phyloP scores from a whole-genome alignment of 2,329 filamentous ascomycete species.

The Hypoxylon sp. region DNA sequence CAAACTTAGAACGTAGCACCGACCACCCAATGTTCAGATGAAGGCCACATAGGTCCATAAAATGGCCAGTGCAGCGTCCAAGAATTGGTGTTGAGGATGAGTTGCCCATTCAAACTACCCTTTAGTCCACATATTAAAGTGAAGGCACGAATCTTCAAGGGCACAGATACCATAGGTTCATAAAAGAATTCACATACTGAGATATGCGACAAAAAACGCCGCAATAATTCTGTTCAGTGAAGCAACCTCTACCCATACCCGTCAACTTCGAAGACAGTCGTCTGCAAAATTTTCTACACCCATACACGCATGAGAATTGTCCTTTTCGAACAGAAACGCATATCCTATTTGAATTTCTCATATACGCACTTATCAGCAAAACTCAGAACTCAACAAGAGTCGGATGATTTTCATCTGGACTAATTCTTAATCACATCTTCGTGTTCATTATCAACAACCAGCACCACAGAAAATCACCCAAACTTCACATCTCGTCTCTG shows the following conservation, averaged over 20 bases:
- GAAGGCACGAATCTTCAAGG: too few species aligned
- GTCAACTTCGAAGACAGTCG: not conserved
- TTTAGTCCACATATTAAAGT: too few species aligned
- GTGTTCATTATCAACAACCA: not conserved
- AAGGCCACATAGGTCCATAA: not conserved
- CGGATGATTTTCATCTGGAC: not conserved
- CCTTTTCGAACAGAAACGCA: not conserved
- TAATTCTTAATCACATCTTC: not conserved
- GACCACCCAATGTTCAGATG: not conserved
- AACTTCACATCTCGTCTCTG: not conserved
- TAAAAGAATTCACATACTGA: not conserved
- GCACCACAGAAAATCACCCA: not conserved
- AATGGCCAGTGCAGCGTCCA: not conserved
- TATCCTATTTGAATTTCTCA: not conserved
- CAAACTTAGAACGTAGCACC: not conserved
- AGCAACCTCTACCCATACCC: not conserved
- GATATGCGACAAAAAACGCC: not conserved
- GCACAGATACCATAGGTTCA: too few species aligned
- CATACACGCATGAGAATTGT: not conserved
- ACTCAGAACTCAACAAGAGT: too few species aligned
- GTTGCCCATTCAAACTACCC: too few species aligned
- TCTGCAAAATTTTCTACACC: not conserved
- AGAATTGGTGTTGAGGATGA: not conserved
- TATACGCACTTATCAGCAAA: not conserved
- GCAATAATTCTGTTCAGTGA: not conserved